Conservation (phyloP, 2,329 filamentous ascomycete species). For the Xylaria sp. region DNA sequence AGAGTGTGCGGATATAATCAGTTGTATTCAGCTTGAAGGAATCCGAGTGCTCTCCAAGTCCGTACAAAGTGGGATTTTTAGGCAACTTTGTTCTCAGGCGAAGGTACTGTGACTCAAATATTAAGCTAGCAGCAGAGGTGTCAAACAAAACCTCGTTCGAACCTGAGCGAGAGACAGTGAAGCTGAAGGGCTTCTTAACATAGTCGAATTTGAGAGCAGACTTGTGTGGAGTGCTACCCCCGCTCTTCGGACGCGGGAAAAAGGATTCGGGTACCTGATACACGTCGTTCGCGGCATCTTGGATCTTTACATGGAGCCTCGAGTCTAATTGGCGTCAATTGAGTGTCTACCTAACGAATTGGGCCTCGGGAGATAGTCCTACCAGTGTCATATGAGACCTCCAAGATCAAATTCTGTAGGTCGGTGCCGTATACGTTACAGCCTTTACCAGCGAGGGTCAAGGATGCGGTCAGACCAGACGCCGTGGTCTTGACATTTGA, state of each 20-base stretch:
- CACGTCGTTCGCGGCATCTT: slow-evolving; percentile 73
- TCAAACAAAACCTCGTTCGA: slow-evolving; percentile 71
- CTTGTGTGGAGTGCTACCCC: slow-evolving; percentile 32
- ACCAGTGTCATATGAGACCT: slow-evolving; percentile 72
- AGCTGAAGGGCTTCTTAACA: slow-evolving; percentile 54
- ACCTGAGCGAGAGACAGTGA: slow-evolving; percentile 52
- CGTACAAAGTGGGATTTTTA: slow-evolving; percentile 76
- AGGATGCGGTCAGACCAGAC: slow-evolving; percentile 68
- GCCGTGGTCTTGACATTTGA: slow-evolving; percentile 63
- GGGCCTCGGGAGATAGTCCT: slow-evolving; percentile 20
- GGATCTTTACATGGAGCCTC: slow-evolving; percentile 79
- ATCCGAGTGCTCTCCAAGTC: slow-evolving; percentile 81
- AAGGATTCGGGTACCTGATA: slow-evolving; percentile 80
- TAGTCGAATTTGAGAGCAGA: slow-evolving; percentile 50
- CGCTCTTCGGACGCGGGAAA: slow-evolving; percentile 65
- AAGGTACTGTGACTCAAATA: slow-evolving; percentile 84
- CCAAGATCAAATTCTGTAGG: slow-evolving; percentile 68
- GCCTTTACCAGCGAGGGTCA: slow-evolving; percentile 69
- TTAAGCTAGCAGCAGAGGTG: slow-evolving; percentile 70
- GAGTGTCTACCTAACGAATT: slow-evolving; percentile 1
- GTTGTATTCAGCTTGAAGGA: slow-evolving; percentile 73
- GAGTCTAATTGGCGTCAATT: slow-evolving; percentile 57
- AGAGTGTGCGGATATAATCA: slow-evolving; percentile 76
- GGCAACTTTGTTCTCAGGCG: slow-evolving; percentile 77
- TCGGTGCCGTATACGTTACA: slow-evolving; percentile 79